Evolutionary conservation across 2,329 filamentous ascomycete species (phyloP), one percentile per base, ranked within the genome.

Genomic region (Cytospora leucostoma): DNA sequence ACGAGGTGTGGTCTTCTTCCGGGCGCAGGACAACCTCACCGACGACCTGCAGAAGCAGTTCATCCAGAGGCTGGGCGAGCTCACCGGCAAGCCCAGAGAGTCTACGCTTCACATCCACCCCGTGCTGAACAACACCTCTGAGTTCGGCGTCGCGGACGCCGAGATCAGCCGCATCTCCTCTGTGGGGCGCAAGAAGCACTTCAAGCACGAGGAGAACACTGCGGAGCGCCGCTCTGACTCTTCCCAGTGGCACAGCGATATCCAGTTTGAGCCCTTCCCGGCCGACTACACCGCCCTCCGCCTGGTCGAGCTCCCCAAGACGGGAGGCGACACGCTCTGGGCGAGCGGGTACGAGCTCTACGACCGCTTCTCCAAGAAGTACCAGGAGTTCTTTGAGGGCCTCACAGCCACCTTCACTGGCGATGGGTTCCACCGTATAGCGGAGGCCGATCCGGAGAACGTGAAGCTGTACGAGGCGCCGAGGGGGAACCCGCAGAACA

Each of bases 251-350:
- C 81, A 67, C 70, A 81, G 68, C 79, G 85, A 88, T 62, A 87
- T 88, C 66, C 79, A 81, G 27, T 88, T 87, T 68, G 86, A 88
- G 70, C 79, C 79, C 1, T 77, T 82, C 0, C 85, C 86, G 0
- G 80, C 81, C 1, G 85, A 88, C 69, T 89, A 87, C 70, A 82
- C 85, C 0, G 82, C 81, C 33, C 76, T 90, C n/a, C 80, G 85
- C 35, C 74, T 88, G 1, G 81, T 79, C 3, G 75, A 84, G 56
- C 73, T 88, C 0, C 86, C 85, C 1, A 76, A 77, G 52, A 85
- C 81, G 0, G 85, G 85, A 7, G 80, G 84, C 27, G 84, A 88
- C 69, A 86, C 85, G 13, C 78, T 88, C 7, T 88, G 85, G 84
- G 85, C 84, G 0, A 86, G 82, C 1, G 84, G 84, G 1, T 88